A percentile compares a stretch with the other conserved stretches of the same genome.
phyloP scores from a whole-genome alignment of 495 filamentous ascomycete genomes.

The Penicillium crystallinum region DNA sequence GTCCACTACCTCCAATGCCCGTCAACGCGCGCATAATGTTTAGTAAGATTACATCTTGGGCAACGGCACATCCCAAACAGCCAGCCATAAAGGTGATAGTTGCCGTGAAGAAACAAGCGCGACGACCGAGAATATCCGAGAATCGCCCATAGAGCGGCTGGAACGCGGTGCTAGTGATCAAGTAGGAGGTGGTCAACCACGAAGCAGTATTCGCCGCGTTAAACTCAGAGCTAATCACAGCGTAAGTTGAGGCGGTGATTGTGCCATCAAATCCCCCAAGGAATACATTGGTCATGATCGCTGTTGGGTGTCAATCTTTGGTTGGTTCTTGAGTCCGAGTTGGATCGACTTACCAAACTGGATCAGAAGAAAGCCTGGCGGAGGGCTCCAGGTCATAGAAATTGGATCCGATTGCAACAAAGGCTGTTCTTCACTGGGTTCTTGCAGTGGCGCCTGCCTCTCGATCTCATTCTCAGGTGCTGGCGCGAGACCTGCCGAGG shows the following conservation, averaged over 20 bases:
- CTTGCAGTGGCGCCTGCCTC: background rate
- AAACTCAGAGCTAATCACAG: constrained; percentile 65
- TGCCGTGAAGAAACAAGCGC: constrained; percentile 36
- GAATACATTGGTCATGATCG: constrained; percentile 63
- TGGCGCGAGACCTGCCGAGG: background rate
- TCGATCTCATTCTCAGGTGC: background rate
- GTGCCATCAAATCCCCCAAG: constrained; percentile 62
- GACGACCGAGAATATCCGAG: constrained; percentile 42
- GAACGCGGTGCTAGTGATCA: constrained; percentile 58
- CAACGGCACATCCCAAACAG: constrained; percentile 44
- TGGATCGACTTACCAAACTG: constrained; percentile 32
- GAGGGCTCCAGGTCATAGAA: constrained; percentile 30
- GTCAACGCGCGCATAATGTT: constrained; percentile 78
- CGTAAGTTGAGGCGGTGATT: constrained; percentile 62
- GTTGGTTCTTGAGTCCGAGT: background rate
- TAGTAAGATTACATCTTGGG: constrained; percentile 53
- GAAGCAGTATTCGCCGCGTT: constrained; percentile 54
- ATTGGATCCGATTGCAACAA: constrained; percentile 30
- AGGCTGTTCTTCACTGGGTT: constrained; percentile 29
- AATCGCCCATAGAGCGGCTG: constrained; percentile 49
- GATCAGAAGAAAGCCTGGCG: constrained; percentile 41
- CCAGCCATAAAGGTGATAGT: constrained; percentile 43
- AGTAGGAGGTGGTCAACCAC: constrained; percentile 64
- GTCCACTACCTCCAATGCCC: constrained; percentile 55
- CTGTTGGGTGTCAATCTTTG: constrained; percentile 15